Base-by-base conservation (phyloP, 2,329 filamentous ascomycete species). In the Hypoxylon rubiginosum region DNA sequence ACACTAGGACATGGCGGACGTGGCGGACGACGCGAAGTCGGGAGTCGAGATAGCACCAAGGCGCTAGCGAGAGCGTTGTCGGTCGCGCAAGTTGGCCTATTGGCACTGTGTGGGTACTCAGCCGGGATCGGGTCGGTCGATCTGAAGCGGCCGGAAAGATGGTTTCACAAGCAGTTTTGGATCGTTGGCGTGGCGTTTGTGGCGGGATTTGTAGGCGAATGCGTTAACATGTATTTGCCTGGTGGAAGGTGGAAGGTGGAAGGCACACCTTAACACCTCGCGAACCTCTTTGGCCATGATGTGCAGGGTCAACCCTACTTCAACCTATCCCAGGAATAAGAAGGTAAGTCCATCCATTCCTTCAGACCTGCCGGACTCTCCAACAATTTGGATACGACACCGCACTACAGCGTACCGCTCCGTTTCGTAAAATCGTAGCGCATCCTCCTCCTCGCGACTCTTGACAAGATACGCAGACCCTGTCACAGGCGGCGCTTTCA, bases 101-200 rank as follows among this genome's bases (percentile, higher is more conserved):
- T 53, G 4, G 17, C 19, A 8, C 34, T 53, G 17, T 53, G 50
- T 34, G 39, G 53, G 4, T 11, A 10, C 8, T 57, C 43, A 28
- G 54, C 30, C 4, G 54, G 43, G 6, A 39, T 48, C 9, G 28
- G 43, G 4, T 3, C 15, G 2, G 41, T 70, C 2, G 67, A 66
- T n/a, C 26, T 66, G 11, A 21, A 28, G 2, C 13, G 19, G 8
- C 62, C 58, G 8, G 58, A 54, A 28, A 66, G 62, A n/a, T 67
- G 64, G 64, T 69, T 69, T 45, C 61, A 67, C 24, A 39, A 57
- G 21, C 64, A 69, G 58, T 67, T 67, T 53, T 67, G 61, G 67
- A 21, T 65, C 9, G 64, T 64, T 2, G 67, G 67, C 5, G 32
- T 45, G 7, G 56, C 51, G 15, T 60, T 66, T 45, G 45, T 62